Conservation (phyloP, 2,329 filamentous ascomycete genomes). For the Thermothelomyces thermophilus region DNA sequence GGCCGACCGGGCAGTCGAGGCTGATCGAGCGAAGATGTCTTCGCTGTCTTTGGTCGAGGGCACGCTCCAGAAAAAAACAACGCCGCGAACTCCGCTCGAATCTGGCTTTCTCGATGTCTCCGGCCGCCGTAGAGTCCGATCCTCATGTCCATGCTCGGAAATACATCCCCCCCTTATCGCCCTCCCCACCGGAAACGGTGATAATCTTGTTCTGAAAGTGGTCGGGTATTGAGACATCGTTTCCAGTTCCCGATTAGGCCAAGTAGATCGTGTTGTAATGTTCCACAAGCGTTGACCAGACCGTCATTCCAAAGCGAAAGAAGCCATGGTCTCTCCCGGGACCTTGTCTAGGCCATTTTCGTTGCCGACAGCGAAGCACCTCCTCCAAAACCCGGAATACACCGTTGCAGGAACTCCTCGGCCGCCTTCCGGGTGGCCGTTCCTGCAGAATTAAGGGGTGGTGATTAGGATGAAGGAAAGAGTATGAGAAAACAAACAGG, state of each 20-base stretch:
- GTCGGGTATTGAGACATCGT: constrained; percentile 13
- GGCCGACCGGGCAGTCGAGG: neutral
- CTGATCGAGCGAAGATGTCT: neutral
- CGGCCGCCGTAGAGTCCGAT: constrained; percentile 6
- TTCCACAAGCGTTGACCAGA: constrained; percentile 20
- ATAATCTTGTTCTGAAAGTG: constrained; percentile 16
- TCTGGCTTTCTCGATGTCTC: neutral
- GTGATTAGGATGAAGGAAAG: constrained; percentile 40
- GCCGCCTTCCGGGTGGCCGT: constrained; percentile 27
- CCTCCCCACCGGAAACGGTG: constrained; percentile 17
- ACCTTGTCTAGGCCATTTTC: constrained; percentile 7
- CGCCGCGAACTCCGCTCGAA: neutral
- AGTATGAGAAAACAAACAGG: constrained; percentile 37
- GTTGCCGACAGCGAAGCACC: constrained; percentile 17
- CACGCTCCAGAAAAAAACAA: neutral
- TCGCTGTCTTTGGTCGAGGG: neutral
- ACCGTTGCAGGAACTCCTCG: constrained; percentile 19
- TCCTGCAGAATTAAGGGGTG: constrained; percentile 37
- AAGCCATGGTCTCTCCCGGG: constrained; percentile 10
- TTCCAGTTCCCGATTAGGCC: constrained; percentile 16
- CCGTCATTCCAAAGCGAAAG: constrained; percentile 5
- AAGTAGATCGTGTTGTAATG: constrained; percentile 24
- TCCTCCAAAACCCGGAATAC: constrained; percentile 18
- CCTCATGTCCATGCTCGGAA: constrained; percentile 3
- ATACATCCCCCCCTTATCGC: neutral